Conservation (phyloP, 1,284 basidiomycete species). For the Erythrobasidium hasegawianum region DNA sequence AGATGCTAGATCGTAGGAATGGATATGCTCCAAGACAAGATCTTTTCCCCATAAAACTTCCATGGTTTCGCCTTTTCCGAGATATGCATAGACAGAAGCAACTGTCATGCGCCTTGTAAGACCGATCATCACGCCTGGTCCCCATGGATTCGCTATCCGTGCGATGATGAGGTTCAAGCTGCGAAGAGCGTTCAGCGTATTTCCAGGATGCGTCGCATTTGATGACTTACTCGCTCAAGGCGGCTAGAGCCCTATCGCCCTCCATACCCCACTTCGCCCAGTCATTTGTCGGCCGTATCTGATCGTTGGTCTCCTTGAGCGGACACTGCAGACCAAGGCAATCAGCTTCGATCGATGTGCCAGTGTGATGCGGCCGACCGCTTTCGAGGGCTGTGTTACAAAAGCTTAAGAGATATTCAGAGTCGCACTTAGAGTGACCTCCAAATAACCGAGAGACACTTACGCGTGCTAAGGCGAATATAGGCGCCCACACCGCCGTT, state of each 20-base stretch:
- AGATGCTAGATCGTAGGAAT: conserved; percentile 16
- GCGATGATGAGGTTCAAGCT: conserved; percentile 32
- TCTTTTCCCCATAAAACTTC: conserved; percentile 38
- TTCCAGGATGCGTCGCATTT: not conserved
- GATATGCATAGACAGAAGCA: conserved; percentile 39
- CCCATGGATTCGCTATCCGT: conserved; percentile 30
- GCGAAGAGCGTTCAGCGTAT: not conserved
- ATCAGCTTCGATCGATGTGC: too few relatives aligned
- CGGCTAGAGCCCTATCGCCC: conserved; percentile 26
- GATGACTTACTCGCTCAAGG: conserved; percentile 15
- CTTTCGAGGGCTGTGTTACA: conserved; percentile 23
- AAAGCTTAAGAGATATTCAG: conserved; percentile 11
- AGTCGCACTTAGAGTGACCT: not conserved
- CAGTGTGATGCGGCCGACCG: too few relatives aligned
- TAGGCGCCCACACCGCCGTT: conserved; percentile 29
- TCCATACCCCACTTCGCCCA: conserved; percentile 29
- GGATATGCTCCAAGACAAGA: conserved; percentile 31
- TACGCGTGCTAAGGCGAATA: conserved; percentile 17
- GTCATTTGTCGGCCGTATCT: conserved; percentile 11
- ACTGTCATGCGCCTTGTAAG: conserved; percentile 37
- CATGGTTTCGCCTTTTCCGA: conserved; percentile 36
- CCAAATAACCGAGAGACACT: not conserved
- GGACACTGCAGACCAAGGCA: conserved; percentile 18
- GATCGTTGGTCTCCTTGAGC: conserved; percentile 14
- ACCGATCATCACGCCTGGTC: conserved; percentile 23